These are phyloP conservation scores for Trichoderma sp. DNA, from an alignment of 2,329 filamentous ascomycete species.

Conservation along the genomic window DNA sequence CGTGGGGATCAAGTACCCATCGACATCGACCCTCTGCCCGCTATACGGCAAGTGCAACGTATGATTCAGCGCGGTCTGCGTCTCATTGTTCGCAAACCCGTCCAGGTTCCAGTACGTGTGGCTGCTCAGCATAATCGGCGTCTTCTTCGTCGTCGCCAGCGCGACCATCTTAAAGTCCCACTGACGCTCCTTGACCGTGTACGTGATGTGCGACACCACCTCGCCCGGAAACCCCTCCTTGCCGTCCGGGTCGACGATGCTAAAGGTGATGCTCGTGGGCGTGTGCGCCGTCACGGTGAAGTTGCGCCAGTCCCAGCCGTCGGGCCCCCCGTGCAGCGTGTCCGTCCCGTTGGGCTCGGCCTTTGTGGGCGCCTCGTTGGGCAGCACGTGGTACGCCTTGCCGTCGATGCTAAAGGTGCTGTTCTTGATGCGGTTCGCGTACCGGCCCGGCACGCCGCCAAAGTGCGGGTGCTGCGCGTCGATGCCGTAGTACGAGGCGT, in stretches of 20 bases:
- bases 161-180: conserved; percentile 77
- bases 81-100: conserved; percentile 74
- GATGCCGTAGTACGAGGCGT: conserved; percentile 68
- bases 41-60: conserved; percentile 73
- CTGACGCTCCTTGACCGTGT: conserved; percentile 65
- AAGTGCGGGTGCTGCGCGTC: conserved; percentile 71
- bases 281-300: conserved; percentile 74
- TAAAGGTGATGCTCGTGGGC: conserved; percentile 71
- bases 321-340: conserved; percentile 69
- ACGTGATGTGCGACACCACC: conserved; percentile 73
- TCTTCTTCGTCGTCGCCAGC: conserved; percentile 70
- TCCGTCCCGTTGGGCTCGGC: conserved; percentile 57
- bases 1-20: conserved; percentile 73
- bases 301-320: conserved; percentile 78
- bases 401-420: conserved; percentile 71
- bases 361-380: conserved; percentile 64
- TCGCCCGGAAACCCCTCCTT: conserved; percentile 78
- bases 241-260: conserved; percentile 71
- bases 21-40: conserved; percentile 67
- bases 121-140: conserved; percentile 77
- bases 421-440: conserved; percentile 82
- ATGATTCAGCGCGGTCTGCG: conserved; percentile 67
- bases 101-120: conserved; percentile 84
- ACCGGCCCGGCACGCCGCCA: conserved; percentile 72
- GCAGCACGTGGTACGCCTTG: conserved; percentile 56